phyloP scores from a whole-genome alignment of 2,329 filamentous ascomycete genomes.

The Pestalotiopsis sp. region DNA sequence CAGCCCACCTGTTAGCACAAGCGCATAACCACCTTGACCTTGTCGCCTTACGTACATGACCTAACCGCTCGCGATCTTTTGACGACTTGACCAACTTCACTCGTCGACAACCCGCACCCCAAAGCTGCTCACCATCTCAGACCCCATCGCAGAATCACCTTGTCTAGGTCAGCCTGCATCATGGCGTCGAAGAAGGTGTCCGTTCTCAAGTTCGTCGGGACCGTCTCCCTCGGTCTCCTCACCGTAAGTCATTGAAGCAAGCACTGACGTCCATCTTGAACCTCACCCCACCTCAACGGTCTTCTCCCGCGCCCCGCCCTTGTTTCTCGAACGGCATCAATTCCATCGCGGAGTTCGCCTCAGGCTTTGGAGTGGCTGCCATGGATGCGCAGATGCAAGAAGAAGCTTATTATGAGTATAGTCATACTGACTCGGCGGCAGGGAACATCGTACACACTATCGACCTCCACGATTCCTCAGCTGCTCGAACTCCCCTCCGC shows the following conservation, averaged over 20 bases:
- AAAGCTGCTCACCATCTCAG: constrained; percentile 10
- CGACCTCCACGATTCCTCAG: constrained; percentile 75
- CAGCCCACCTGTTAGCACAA: background rate
- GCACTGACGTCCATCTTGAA: constrained; percentile 2
- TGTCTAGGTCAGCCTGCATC: constrained; percentile 21
- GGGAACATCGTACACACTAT: constrained; percentile 88
- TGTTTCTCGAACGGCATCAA: background rate
- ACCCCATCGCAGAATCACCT: constrained; percentile 11
- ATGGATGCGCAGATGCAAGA: background rate
- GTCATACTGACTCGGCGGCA: constrained; percentile 38
- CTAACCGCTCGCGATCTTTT: background rate
- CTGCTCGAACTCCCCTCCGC: constrained; percentile 82
- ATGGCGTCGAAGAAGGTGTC: constrained; percentile 74
- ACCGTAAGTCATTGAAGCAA: constrained; percentile 62
- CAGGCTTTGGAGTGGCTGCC: background rate
- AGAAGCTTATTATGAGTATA: background rate
- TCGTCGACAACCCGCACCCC: background rate
- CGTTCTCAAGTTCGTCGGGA: constrained; percentile 89
- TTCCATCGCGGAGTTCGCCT: background rate
- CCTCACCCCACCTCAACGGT: constrained; percentile 1
- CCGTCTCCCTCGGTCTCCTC: constrained; percentile 82
- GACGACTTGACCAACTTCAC: background rate
- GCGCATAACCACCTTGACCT: background rate
- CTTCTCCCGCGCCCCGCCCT: constrained; percentile 8
- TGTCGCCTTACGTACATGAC: background rate